A percentile compares a stretch with the other conserved stretches of the same genome.
These are phyloP conservation scores for Polysphondylium violaceum DNA, from an alignment of 78 protist species.

Conservation along the genomic window DNA sequence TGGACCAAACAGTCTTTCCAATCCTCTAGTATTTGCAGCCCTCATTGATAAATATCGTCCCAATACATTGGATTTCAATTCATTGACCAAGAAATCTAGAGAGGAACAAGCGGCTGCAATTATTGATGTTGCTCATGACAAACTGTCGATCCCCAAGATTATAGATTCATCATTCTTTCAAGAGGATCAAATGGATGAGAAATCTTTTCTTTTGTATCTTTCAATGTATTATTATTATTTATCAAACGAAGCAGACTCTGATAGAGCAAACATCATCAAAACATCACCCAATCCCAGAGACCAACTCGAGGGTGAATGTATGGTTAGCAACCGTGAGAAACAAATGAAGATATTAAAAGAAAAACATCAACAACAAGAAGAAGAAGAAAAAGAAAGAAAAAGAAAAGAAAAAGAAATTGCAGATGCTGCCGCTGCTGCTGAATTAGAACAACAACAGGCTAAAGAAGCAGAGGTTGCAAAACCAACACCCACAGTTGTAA, in stretches of 20 bases:
- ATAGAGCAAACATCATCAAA: background rate
- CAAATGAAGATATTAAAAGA: conserved; percentile 29
- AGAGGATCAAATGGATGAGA: conserved; percentile 46
- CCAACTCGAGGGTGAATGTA: conserved; percentile 2
- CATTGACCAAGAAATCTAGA: background rate
- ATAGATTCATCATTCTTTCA: conserved; percentile 2
- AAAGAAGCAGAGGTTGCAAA: background rate
- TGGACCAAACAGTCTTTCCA: conserved; percentile 10
- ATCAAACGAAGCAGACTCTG: background rate
- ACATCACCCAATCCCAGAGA: background rate
- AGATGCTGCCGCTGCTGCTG: too few relatives aligned
- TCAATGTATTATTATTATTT: conserved; percentile 38
- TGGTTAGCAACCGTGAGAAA: conserved; percentile 21
- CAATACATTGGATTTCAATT: background rate
- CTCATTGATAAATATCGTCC: background rate
- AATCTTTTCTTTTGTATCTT: conserved; percentile 36
- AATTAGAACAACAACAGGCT: background rate
- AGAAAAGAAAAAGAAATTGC: background rate
- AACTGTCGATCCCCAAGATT: conserved; percentile 33
- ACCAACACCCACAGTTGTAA: background rate
- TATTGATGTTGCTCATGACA: conserved; percentile 13
- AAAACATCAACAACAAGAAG: conserved; percentile 7
- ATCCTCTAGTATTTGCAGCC: conserved; percentile 68
- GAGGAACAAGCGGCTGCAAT: conserved; percentile 27
- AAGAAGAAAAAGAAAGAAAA: conserved; percentile 7